Base-by-base conservation (phyloP, 306 rosid genomes). In the Gastrolobium bilobum region DNA sequence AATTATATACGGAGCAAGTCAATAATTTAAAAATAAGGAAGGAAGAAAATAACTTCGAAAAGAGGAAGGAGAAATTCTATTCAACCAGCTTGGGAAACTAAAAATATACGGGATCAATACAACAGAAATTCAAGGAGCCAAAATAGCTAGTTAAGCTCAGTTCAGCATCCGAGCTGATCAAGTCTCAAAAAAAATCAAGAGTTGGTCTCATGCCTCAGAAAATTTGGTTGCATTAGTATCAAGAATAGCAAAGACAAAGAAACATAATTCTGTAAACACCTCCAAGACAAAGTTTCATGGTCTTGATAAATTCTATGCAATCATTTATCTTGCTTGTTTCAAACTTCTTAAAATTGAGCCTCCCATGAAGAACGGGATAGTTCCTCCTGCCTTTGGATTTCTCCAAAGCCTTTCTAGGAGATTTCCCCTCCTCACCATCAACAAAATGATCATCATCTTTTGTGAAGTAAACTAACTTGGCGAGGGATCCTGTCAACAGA, bases 271-370 rank as follows among this genome's bases (percentile, higher is more conserved):
- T 44, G 46, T 46, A 79, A 84, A 15, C 80, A 91, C 95, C 97
- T 77, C 81, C 85, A 54, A 81, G 79, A 81, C 87, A 88, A 82
- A 93, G 94, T 80, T 85, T 85, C 90, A 86, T 81, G 84, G 91
- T 77, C 66, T 86, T 76, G 63, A 95, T 90, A 79, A 92, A 95
- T 59, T 91, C 94, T 80, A 95, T 29, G 69, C 96, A 90, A 42
- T 95, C 98, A 76, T 86, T 77, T 68, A 93, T 91, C 83, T 90
- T 93, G 90, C 90, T 73, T n/a, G 98, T 90, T 76, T 95, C 98
- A 5, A 95, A 95, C 71, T 82, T 93, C 56, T 84, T 85, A 82
- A 95, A 95, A 84, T 89, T 90, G 66, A 95, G 94, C 82, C 75
- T 95, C 86, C 98, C 98, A 73, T 84, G 77, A 75, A 91, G 82